Evolutionary conservation across 225 moss, liverwort and hornwort genomes (phyloP).

Genomic region (Thuidium tamariscinum): DNA sequence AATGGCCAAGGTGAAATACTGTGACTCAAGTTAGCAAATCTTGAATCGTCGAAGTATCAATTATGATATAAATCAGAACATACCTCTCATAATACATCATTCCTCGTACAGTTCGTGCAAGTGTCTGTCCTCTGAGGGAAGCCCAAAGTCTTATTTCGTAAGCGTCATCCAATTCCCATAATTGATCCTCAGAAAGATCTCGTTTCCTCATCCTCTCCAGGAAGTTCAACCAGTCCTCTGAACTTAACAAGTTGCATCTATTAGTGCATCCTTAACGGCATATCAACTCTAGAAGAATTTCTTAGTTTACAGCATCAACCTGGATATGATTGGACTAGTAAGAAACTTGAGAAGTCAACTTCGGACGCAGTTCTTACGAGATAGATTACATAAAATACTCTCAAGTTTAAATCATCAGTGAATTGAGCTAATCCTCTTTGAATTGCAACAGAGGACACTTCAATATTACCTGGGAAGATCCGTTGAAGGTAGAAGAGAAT

Average conservation of each 20-base stretch:
- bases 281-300: not conserved
- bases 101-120: conserved; percentile 88
- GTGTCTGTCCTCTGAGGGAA: conserved; percentile 90
- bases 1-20: not conserved
- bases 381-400: not conserved
- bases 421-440: not conserved
- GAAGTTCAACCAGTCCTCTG: conserved; percentile 46
- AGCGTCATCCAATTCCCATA: conserved; percentile 58
- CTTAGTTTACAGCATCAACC: not conserved
- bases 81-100: conserved; percentile 99
- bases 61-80: not conserved
- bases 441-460: not conserved
- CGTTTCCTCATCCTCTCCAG: conserved; percentile 60
- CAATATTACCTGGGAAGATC: conserved; percentile 60
- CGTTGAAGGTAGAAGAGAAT: conserved; percentile 79
- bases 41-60: not conserved
- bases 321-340: not conserved
- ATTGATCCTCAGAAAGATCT: conserved; percentile 22
- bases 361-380: not conserved
- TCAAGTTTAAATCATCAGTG: not conserved
- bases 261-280: not conserved
- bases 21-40: not conserved
- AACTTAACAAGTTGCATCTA: not conserved
- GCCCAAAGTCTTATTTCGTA: conserved; percentile 84
- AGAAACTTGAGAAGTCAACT: not conserved